A percentile compares a stretch with the other conserved stretches of the same genome.
Evolutionary conservation across 2,329 filamentous ascomycete genomes (phyloP).

Genomic region (Hypomyces rosellus): DNA sequence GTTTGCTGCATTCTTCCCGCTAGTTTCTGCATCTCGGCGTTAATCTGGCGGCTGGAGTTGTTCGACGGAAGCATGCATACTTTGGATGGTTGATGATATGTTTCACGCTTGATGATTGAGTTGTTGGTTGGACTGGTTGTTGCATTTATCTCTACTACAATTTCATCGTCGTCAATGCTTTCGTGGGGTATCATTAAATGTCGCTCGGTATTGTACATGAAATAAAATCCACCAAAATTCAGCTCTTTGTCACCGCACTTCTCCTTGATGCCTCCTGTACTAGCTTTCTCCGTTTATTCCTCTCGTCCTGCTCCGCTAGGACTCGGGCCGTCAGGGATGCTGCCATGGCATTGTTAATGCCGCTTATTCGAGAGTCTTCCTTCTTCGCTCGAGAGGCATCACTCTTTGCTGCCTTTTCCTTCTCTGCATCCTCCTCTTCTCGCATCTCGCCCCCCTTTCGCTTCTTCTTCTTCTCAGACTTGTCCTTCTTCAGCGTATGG

Average conservation of each 20-base stretch:
- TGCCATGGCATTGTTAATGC: conserved; percentile 84
- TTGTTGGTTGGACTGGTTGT: not conserved
- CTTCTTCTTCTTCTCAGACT: conserved; percentile 60
- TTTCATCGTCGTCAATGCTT: too few species aligned
- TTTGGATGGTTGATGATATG: too few species aligned
- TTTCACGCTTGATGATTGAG: too few species aligned
- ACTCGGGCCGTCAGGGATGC: conserved; percentile 82
- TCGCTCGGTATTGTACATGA: conserved; percentile 1
- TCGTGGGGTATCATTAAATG: conserved; percentile 10
- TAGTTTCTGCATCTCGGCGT: too few species aligned
- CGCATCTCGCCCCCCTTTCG: conserved; percentile 45
- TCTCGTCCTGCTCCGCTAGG: conserved; percentile 75
- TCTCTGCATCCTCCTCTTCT: conserved; percentile 19
- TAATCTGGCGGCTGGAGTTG: too few species aligned
- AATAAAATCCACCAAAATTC: not conserved
- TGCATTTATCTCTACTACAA: not conserved
- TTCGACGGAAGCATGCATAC: too few species aligned
- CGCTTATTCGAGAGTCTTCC: conserved; percentile 36
- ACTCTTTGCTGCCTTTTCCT: conserved; percentile 9
- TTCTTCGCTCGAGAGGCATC: conserved; percentile 23
- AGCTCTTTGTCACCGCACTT: conserved; percentile 6
- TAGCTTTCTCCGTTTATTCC: conserved; percentile 71
- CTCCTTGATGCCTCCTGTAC: conserved; percentile 22
- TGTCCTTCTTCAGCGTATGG: conserved; percentile 83
- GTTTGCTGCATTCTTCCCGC: too few species aligned